Conservation (phyloP, 441 rosid genomes). For the Gossypium schwendimanii region DNA sequence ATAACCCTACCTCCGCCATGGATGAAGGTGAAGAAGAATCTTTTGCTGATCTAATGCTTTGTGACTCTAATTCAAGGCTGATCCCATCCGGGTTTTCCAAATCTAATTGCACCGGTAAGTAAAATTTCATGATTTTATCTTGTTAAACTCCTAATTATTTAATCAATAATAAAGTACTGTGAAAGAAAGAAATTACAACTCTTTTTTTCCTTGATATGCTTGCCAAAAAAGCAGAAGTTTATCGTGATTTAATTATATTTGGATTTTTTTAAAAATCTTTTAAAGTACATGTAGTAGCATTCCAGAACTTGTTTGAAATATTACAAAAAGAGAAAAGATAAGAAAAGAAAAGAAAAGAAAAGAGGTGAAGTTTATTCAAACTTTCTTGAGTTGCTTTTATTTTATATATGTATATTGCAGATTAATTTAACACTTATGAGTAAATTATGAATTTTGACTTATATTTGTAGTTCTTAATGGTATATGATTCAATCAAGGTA, state of each 20-base stretch:
- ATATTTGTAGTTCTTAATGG: not conserved
- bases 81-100: slow-evolving; percentile 45
- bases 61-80: slow-evolving; percentile 61
- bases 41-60: slow-evolving; percentile 51
- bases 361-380: not conserved
- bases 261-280: too few species aligned
- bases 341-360: not conserved
- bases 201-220: not conserved
- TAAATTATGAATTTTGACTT: not conserved
- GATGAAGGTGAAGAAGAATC: slow-evolving; percentile 31
- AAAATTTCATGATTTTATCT: not conserved
- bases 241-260: too few species aligned
- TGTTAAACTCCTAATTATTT: not conserved
- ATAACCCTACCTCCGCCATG: slow-evolving; percentile 24
- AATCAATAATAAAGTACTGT: not conserved
- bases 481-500: not conserved
- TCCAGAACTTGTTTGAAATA: too few species aligned
- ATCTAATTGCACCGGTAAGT: slow-evolving; percentile 43
- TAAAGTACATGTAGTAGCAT: too few species aligned
- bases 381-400: not conserved
- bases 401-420: not conserved
- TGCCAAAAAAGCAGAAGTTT: not conserved
- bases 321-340: too few species aligned
- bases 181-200: not conserved
- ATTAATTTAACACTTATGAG: not conserved